These are phyloP conservation scores for Glarea lozoyensis DNA, from an alignment of 495 filamentous ascomycete species.

Conservation along the genomic window DNA sequence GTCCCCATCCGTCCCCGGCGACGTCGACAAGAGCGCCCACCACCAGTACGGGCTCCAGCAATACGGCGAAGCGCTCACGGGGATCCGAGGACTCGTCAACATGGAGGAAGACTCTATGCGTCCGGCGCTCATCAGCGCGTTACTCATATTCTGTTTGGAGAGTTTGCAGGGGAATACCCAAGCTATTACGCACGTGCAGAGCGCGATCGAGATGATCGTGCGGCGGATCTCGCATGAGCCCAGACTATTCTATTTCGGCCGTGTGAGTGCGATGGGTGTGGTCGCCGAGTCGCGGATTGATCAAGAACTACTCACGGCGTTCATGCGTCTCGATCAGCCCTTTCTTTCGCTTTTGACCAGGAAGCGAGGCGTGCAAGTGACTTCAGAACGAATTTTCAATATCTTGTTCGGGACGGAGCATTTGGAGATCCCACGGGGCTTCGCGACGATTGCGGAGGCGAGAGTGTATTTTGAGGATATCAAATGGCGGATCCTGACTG, in stretches of 20 bases:
- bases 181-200: constrained; percentile 15
- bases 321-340: constrained; percentile 14
- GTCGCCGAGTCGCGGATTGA: constrained; percentile 1
- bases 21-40: constrained; percentile 1
- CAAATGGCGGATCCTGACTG: constrained; percentile 8
- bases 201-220: constrained; percentile 12
- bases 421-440: constrained; percentile 6
- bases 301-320: constrained; percentile 12
- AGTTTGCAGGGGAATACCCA: constrained; percentile 10
- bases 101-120: constrained; percentile 3
- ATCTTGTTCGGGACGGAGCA: constrained; percentile 5
- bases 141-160: constrained; percentile 17
- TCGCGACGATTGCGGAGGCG: constrained; percentile 13
- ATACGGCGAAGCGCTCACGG: constrained; percentile 15
- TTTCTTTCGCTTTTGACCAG: constrained; percentile 2
- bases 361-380: neutral
- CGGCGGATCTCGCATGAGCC: constrained; percentile 9
- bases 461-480: constrained; percentile 17
- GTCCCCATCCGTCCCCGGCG: neutral
- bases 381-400: constrained; percentile 8
- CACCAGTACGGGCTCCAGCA: constrained; percentile 15
- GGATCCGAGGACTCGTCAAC: constrained; percentile 6
- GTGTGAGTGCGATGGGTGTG: neutral
- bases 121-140: constrained; percentile 12
- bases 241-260: constrained; percentile 3